Base-by-base conservation (phyloP, 768 basidiomycete genomes). In the Macrolepiota fuliginosa region DNA sequence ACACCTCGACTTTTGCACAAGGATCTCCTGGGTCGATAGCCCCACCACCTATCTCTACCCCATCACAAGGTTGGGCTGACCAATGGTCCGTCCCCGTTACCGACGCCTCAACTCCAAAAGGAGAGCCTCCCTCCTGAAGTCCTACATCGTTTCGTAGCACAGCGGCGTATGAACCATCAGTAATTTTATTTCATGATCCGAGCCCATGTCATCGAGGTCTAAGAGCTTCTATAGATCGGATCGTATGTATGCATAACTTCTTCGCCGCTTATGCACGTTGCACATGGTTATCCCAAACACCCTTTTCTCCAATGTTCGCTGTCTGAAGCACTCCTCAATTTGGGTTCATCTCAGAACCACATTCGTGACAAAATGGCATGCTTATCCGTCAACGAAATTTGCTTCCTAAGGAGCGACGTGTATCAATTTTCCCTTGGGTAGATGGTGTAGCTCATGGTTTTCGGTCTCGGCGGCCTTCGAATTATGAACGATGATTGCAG, bases 11-110 rank as follows among this genome's bases (percentile, higher is more conserved):
- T 57, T 60, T 19, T 29, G 24, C 36, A 62, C 56, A 54, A 40
- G 46, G 52, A 32, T 24, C 58, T 57, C 29, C 65, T 63, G 36
- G 53, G 27, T 32, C 59, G 52, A 55, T 50, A 4, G 37, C 45
- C 57, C 4, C 59, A 58, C 12, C 55, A 36, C 17, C 60, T 29
- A 11, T 54, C 51, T 57, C 56, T 53, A 29, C 62, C 45, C 7
- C 49, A 39, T n/a, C 22, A 15, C 54, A 66, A n/a, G 62, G 66
- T 53, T 77, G 76, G 76, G 69, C 65, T 63, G 73, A 77, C 63
- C 72, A 76, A 62, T 82, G 81, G 81, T 68, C 74, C 32, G 67
- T 70, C 62, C 75, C 70, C 9, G 67, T 65, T 51, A 65, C 67
- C 29, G 54, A 71, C 51, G 63, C 60, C 61, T 47, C 63, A 55